Evolutionary conservation across 2,329 filamentous ascomycete genomes (phyloP), one percentile per base, ranked within the genome.

Genomic region (Purpureocillium lavendulum): DNA sequence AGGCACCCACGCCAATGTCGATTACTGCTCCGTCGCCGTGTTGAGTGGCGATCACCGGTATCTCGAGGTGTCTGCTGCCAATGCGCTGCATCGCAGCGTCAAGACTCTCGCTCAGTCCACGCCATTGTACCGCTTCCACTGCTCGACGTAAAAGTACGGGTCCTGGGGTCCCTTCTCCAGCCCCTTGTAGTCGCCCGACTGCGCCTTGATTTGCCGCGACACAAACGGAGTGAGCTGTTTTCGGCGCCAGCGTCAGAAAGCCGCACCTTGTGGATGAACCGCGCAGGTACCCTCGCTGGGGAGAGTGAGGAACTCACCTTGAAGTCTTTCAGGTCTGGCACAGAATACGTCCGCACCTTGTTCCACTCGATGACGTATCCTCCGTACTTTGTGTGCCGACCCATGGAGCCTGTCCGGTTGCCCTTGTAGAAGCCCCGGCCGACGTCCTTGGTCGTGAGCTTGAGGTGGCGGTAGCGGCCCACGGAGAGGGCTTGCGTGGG

Each of bases 341-440:
- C 86, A 40, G 85, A 83, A 60, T 88, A 98, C 40, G 89, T 95
- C 62, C 90, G 82, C 56, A 97, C 87, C 66, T 94, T 95, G 40
- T 71, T 65, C 73, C 76, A 94, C 49, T 97, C 84, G 49, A 97
- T 81, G 35, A 80, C 61, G 63, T 92, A 98, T 37, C 82, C 82
- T 62, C 90, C 92, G 58, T 80, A 77, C 60, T 85, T 84, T 40
- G 85, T 89, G 66, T 94, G 87, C 12, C 71, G 66, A 61, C 92
- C 92, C 80, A 94, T 88, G 32, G 84, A 80, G 2, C 92, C 92
- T 1, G 87, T 83, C 35, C 89, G 75, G 54, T 84, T 96, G 59
- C 92, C 92, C 73, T 97, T 97, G 79, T 98, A 98, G 77, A 82
- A 98, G 51, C 89, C 90, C 58, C 87, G 87, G 61, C 84, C 85